These are phyloP conservation scores for Hypoxylon sp. DNA, from an alignment of 2,329 filamentous ascomycete genomes.

Conservation along the genomic window DNA sequence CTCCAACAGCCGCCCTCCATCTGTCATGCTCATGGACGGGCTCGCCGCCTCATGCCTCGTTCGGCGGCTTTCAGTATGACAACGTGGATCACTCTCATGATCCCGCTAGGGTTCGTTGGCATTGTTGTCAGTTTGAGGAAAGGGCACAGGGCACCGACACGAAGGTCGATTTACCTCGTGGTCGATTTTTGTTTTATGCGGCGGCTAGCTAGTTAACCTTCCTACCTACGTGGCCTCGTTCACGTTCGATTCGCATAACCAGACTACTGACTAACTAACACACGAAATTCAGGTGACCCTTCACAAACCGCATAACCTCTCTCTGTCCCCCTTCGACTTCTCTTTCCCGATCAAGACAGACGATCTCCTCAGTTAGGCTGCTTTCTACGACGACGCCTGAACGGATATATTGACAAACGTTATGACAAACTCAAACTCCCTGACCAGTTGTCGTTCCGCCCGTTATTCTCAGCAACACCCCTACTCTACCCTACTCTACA, in stretches of 20 bases:
- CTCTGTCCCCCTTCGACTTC: background rate
- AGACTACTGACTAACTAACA: background rate
- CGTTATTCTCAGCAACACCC: conserved; percentile 1
- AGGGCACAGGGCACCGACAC: background rate
- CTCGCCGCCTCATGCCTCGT: conserved; percentile 3
- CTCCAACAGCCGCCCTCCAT: conserved; percentile 13
- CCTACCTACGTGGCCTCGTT: conserved; percentile 30
- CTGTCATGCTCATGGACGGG: background rate
- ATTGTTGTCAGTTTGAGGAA: conserved; percentile 1
- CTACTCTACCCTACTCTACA: too few relatives aligned
- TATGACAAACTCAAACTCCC: conserved; percentile 2
- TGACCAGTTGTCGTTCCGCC: background rate
- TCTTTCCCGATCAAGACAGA: background rate
- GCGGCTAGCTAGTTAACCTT: background rate
- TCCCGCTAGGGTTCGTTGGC: conserved; percentile 6
- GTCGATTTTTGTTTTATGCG: background rate
- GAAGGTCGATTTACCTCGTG: background rate
- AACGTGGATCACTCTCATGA: background rate
- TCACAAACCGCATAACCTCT: conserved; percentile 18
- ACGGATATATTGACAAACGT: background rate
- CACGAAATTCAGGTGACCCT: conserved; percentile 4
- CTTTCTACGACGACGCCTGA: background rate
- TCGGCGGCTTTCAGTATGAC: background rate
- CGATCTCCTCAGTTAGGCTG: conserved; percentile 1
- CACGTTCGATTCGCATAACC: conserved; percentile 1